phyloP scores from a whole-genome alignment of 306 rosid species.

The Clitoria ternatea region DNA sequence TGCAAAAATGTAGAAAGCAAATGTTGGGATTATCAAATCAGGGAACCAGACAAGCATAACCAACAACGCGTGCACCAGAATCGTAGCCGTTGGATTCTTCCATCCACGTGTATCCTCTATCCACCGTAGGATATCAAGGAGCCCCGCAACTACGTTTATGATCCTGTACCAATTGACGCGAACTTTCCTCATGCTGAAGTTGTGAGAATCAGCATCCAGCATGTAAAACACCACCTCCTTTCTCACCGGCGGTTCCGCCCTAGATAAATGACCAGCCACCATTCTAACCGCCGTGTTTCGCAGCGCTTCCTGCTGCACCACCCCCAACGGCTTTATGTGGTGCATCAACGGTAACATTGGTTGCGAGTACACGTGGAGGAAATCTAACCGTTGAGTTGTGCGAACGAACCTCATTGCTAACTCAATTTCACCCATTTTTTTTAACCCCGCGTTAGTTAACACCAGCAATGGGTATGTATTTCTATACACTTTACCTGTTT shows the following conservation, averaged over 20 bases:
- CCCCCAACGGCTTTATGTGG: slow-evolving; percentile 67
- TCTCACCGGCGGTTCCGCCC: slow-evolving; percentile 72
- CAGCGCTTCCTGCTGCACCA: slow-evolving; percentile 61
- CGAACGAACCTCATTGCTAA: slow-evolving; percentile 60
- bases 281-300: slow-evolving; percentile 58
- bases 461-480: slow-evolving; percentile 58
- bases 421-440: slow-evolving; percentile 82
- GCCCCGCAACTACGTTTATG: slow-evolving; percentile 44
- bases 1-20: slow-evolving; percentile 53
- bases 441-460: slow-evolving; percentile 44
- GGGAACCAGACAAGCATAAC: slow-evolving; percentile 85
- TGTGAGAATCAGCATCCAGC: slow-evolving; percentile 72
- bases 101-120: slow-evolving; percentile 73
- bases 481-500: slow-evolving; percentile 57
- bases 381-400: slow-evolving; percentile 48
- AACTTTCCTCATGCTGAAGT: slow-evolving; percentile 73
- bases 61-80: slow-evolving; percentile 61
- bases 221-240: slow-evolving; percentile 61
- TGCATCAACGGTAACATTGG: slow-evolving; percentile 84
- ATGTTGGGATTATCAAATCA: slow-evolving; percentile 62
- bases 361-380: slow-evolving; percentile 70
- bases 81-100: slow-evolving; percentile 73
- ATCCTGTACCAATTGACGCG: slow-evolving; percentile 74
- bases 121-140: slow-evolving; percentile 63
- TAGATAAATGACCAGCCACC: slow-evolving; percentile 54